Evolutionary conservation across 495 filamentous ascomycete species (phyloP).

Genomic region (Aspergillus carlsbadensis): DNA sequence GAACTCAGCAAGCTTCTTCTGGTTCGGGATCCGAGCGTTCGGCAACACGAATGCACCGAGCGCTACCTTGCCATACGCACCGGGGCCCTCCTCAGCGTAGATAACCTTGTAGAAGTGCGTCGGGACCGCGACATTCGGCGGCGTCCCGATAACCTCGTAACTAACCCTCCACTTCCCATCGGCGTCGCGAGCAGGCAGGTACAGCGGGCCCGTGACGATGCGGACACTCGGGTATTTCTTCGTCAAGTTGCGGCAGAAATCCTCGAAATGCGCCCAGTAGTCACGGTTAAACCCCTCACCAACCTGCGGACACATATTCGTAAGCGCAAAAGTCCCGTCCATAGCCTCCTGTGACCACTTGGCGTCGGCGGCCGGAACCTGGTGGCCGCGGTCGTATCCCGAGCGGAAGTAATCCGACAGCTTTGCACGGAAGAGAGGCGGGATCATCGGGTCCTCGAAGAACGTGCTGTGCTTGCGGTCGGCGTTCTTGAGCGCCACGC

Average conservation of each 20-base stretch:
- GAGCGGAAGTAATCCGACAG: conserved; percentile 90
- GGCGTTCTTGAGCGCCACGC: conserved; percentile 68
- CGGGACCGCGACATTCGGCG: conserved; percentile 92
- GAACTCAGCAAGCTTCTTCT: conserved; percentile 80
- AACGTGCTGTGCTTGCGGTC: conserved; percentile 85
- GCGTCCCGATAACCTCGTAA: conserved; percentile 95
- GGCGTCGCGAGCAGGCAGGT: conserved; percentile 76
- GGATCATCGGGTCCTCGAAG: conserved; percentile 75
- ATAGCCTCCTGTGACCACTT: conserved; percentile 94
- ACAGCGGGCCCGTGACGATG: conserved; percentile 90
- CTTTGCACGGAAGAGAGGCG: conserved; percentile 82
- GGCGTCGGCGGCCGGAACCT: conserved; percentile 93
- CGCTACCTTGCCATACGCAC: conserved; percentile 68
- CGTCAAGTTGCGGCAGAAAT: conserved; percentile 86
- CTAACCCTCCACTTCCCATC: conserved; percentile 94
- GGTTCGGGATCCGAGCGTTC: conserved; percentile 86
- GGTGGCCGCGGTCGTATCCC: conserved; percentile 72
- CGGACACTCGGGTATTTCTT: conserved; percentile 80
- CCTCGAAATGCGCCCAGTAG: conserved; percentile 98
- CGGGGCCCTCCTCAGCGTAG: conserved; percentile 80
- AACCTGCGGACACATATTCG: conserved; percentile 97
- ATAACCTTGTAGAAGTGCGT: conserved; percentile 99
- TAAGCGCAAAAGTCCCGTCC: conserved; percentile 88
- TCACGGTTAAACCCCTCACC: conserved; percentile 97
- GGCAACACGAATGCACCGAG: conserved; percentile 94